phyloP scores from a whole-genome alignment of 2,329 filamentous ascomycete genomes.

The Aspergillus sp. region DNA sequence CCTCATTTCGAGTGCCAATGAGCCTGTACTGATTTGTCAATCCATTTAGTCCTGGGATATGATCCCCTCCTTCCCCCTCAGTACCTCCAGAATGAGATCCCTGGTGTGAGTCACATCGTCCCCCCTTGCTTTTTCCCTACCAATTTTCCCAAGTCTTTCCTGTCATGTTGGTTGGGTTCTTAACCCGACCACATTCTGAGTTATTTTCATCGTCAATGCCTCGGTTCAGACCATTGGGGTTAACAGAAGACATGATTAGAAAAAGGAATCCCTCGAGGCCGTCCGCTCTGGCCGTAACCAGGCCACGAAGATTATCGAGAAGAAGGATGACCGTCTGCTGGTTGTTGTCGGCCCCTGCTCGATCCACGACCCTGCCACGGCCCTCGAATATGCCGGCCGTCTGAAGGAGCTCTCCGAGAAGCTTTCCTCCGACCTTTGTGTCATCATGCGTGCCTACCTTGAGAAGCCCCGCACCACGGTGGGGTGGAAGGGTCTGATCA shows the following conservation, averaged over 20 bases:
- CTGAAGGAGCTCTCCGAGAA: conserved; percentile 76
- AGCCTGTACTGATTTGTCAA: conserved; percentile 6
- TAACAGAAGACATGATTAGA: conserved; percentile 30
- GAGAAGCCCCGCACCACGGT: conserved; percentile 98
- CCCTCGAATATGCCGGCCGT: conserved; percentile 82
- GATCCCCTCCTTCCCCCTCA: conserved; percentile 89
- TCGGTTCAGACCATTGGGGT: conserved; percentile 42
- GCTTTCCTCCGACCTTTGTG: conserved; percentile 78
- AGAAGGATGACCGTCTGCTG: conserved; percentile 78
- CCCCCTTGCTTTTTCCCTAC: not conserved
- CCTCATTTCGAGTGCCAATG: not conserved
- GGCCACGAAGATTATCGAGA: conserved; percentile 72
- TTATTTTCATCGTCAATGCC: conserved; percentile 54
- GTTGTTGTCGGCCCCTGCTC: conserved; percentile 96
- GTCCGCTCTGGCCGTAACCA: conserved; percentile 52
- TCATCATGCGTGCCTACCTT: conserved; percentile 98
- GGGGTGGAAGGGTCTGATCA: conserved; percentile 99
- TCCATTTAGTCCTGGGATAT: conserved; percentile 77
- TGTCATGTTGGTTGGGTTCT: not conserved
- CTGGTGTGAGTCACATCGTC: conserved; percentile 59
- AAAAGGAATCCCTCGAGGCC: conserved; percentile 41
- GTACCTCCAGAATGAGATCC: conserved; percentile 83
- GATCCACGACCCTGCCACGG: conserved; percentile 87
- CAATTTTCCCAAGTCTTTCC: not conserved
- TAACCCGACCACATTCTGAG: not conserved